A percentile compares a stretch with the other conserved stretches of the same genome.
Evolutionary conservation across 2,329 filamentous ascomycete genomes (phyloP).

Genomic region (Aspergillus texensis): DNA sequence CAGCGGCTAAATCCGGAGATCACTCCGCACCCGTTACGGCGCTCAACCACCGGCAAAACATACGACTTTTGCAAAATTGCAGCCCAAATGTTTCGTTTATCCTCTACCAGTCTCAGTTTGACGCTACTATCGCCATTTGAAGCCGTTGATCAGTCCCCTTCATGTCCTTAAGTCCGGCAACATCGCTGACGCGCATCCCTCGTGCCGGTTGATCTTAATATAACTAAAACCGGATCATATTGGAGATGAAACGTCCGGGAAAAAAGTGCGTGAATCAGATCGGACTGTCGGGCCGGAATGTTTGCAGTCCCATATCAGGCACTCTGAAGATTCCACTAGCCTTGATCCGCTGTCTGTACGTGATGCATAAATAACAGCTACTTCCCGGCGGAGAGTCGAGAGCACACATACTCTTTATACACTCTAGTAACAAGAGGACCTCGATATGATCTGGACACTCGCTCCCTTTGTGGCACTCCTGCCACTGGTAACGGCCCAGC

Average conservation of each 20-base stretch:
- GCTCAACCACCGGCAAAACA: neutral
- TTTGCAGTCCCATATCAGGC: neutral
- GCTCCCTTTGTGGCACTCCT: conserved; percentile 36
- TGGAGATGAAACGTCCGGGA: conserved; percentile 6
- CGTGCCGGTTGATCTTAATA: neutral
- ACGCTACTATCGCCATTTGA: neutral
- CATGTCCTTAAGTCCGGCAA: neutral
- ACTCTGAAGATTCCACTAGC: neutral
- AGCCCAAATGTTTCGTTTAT: neutral
- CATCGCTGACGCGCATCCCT: neutral
- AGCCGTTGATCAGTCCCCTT: neutral
- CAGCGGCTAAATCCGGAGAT: neutral
- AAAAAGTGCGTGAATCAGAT: neutral
- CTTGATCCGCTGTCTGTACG: neutral
- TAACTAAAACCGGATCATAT: neutral
- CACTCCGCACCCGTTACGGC: neutral
- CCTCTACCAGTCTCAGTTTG: neutral
- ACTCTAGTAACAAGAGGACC: neutral
- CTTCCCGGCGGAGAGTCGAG: neutral
- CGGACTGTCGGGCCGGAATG: conserved; percentile 2
- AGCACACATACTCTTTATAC: neutral
- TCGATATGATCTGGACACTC: conserved; percentile 20
- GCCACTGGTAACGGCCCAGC: conserved; percentile 52
- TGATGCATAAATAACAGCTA: conserved; percentile 1
- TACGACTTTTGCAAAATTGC: neutral